A percentile compares a stretch with the other conserved stretches of the same genome.
Evolutionary conservation across 108 stramenopile genomes (phyloP).

Genomic region (Cylindrotheca closterium): DNA sequence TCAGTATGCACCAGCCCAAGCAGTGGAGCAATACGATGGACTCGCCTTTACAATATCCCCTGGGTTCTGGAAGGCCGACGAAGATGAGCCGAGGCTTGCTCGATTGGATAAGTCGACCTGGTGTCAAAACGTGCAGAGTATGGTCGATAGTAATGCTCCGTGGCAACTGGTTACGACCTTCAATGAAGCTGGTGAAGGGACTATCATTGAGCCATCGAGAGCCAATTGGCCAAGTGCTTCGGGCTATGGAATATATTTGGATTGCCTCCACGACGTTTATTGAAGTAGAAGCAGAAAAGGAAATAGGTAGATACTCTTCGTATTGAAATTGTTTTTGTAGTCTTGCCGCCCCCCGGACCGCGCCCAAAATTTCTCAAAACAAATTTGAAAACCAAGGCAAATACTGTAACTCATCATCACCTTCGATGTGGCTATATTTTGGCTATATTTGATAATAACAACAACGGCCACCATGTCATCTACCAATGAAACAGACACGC

Average conservation of each 20-base stretch:
- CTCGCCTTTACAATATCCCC: conserved; percentile 8
- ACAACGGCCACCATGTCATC: no score
- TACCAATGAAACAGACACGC: no score
- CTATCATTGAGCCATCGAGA: conserved; percentile 4
- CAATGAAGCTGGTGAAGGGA: conserved; percentile 17
- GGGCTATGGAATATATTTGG: conserved; percentile 17
- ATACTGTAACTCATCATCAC: no score
- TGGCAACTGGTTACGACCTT: conserved; percentile 22
- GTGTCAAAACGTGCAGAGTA: background rate
- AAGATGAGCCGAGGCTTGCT: background rate
- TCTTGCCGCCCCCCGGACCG: no score
- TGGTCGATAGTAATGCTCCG: conserved; percentile 3
- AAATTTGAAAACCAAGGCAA: no score
- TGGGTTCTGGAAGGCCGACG: conserved; percentile 17
- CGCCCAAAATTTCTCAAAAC: no score
- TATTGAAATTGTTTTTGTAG: no score
- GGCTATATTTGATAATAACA: no score
- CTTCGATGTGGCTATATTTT: no score
- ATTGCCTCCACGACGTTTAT: conserved; percentile 7
- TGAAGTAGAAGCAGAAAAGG: no score
- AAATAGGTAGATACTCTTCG: no score
- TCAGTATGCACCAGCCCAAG: conserved; percentile 6
- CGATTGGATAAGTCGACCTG: background rate
- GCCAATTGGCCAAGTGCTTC: conserved; percentile 8
- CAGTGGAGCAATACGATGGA: background rate